Base-by-base conservation (phyloP, 164 flowering plant genomes). In the Echeveria elegans region DNA sequence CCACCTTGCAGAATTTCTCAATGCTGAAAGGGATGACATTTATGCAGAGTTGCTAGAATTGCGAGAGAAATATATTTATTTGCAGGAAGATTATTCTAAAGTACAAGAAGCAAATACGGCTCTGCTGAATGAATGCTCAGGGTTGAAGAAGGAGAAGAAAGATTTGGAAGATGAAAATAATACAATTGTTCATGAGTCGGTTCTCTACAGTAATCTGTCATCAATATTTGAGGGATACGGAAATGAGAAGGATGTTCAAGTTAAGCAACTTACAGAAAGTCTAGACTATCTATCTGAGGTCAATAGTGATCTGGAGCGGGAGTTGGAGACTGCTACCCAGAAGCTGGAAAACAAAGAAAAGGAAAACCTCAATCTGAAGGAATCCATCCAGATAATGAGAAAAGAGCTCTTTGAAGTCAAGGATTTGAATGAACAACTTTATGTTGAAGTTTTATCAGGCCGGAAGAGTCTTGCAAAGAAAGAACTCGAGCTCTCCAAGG, bases 121-220 rank as follows among this genome's bases (percentile, higher is more conserved):
- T 60, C 67, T 87, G 76, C 62, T 66, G 67, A 63, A 77, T 60
- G 80, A 81, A 61, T 68, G 85, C 52, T 71, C 75, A 52, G 76
- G 76, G 11, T 47, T 82, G 36, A 78, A 79, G 70, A 83, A 75
- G 70, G 85, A 83, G 63, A 86, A 76, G 60, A 18, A 47, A 63
- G 40, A 68, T 38, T 71, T 85, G 66, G 92, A 83, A 73, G 85
- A 85, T 76, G 82, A 89, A 69, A 81, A 77, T 65, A 68, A 29
- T 72, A 58, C n/a, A 6, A 63, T 78, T 62, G 73, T 87, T 37
- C 66, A 75, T 16, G 88, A 89, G 72, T 77, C 76, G 5, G 23
- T 83, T 0, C 71, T 76, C 64, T 70, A 75, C 34, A 71, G 72
- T 30, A 82, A 71, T 71, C 81, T 83, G n/a, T 83, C 88, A 15